Evolutionary conservation across 129 eudicot genomes (phyloP), one percentile per base, ranked within the genome.

Genomic region (Helianthus tuberosus): DNA sequence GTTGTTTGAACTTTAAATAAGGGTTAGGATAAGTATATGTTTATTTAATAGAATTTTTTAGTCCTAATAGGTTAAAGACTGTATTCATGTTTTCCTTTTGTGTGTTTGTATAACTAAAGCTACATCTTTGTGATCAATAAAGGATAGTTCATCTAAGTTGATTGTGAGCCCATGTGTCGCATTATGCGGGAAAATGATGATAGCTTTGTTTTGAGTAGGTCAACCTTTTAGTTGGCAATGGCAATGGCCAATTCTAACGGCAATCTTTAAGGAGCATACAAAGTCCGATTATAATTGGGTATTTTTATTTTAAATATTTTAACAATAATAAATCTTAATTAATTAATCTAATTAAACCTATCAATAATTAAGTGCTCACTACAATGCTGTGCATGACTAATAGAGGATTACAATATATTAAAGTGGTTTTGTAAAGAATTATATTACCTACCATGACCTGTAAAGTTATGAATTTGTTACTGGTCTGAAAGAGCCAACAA

Each of bases 191-290:
- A 16, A 69, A 9, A 53, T 70, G 64, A 13, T 16, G 52, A 35
- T 70, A 53, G 75, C 75, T 70, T 70, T 70, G 14, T 20, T 51
- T 69, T 69, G 57, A 29, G 73, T 61, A 49, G 62, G 74, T 69
- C 74, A 51, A 69, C 62, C 35, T 51, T 29, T n/a, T n/a, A 52
- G 49, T 29, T 20, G 23, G 23, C 23, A 20, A 20, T 69, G 44
- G 58, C 58, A 11, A 25, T 49, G 39, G 36, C 46, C 16, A 59
- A 59, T 6, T 27, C 8, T 38, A 59, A 20, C 11, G 38, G 61
- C 17, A 50, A 50, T 50, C 55, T 50, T 13, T 39, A 39, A 39
- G 46, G 46, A 39, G 46, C 46, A 39, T 39, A 39, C 46, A 6
- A 50, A 50, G 16, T 50, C 55, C 55, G 14, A 20, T 20, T 50